These are phyloP conservation scores for Agrostemma githago DNA, from an alignment of 148 eudicot genomes.

Conservation along the genomic window DNA sequence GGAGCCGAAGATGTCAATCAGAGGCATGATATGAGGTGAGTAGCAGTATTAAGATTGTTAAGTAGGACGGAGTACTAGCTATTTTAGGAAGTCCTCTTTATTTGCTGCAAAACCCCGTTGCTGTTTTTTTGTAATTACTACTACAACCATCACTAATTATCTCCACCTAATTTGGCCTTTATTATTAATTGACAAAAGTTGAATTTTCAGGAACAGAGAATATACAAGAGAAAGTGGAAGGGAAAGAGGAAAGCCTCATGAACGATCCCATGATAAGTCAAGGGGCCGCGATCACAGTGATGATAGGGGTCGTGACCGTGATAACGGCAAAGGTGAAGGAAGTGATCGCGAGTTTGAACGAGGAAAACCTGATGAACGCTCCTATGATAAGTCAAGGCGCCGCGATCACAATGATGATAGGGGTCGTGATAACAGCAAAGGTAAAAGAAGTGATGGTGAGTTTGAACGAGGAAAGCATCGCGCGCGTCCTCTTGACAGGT, in stretches of 20 bases:
- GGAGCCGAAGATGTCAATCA: constrained; percentile 67
- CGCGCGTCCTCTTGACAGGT: constrained; percentile 40
- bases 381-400: constrained; percentile 77
- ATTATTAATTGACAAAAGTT: background rate
- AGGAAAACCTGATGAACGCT: constrained; percentile 72
- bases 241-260: constrained; percentile 67
- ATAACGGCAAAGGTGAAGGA: constrained; percentile 44
- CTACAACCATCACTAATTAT: background rate
- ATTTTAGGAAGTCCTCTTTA: background rate
- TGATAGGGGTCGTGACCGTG: constrained; percentile 73
- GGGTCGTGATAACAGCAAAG: constrained; percentile 57
- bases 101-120: background rate
- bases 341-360: constrained; percentile 55
- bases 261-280: constrained; percentile 74
- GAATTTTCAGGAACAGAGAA: constrained; percentile 61
- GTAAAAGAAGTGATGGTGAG: constrained; percentile 48
- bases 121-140: background rate
- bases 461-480: constrained; percentile 36
- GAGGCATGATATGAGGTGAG: constrained; percentile 54
- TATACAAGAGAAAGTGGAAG: constrained; percentile 85
- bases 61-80: no score
- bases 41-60: background rate
- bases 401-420: constrained; percentile 85
- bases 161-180: background rate
- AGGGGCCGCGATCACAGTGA: constrained; percentile 87